These are phyloP conservation scores for Rhynchospora pubera DNA, from an alignment of 176 grass and related monocot species.

Conservation along the genomic window DNA sequence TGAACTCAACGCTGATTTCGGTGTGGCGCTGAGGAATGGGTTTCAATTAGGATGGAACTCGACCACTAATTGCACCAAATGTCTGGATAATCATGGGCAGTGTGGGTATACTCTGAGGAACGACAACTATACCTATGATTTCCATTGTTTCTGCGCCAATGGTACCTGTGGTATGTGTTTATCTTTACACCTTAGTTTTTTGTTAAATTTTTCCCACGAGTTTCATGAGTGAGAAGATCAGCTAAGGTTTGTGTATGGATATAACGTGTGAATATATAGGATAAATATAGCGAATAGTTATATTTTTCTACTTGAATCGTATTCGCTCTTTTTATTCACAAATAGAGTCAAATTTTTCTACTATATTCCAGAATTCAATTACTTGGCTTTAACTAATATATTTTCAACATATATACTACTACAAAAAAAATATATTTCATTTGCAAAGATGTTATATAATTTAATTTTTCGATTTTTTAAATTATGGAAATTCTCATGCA, in stretches of 20 bases:
- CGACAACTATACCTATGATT: not conserved
- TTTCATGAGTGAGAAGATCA: not conserved
- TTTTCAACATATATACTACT: no score
- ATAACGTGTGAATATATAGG: no score
- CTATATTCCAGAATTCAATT: no score
- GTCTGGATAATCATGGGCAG: not conserved
- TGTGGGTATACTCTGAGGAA: constrained; percentile 16
- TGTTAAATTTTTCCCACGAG: not conserved
- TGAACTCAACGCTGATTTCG: not conserved
- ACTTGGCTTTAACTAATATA: no score
- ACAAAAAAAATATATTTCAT: no score
- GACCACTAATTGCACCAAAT: not conserved
- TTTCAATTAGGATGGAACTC: constrained; percentile 16
- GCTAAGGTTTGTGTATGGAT: no score
- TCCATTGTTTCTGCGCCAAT: constrained; percentile 47
- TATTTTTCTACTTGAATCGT: no score
- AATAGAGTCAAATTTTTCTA: no score
- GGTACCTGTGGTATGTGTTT: constrained; percentile 15
- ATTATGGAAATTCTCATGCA: not conserved
- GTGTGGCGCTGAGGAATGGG: not conserved
- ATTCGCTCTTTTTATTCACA: no score
- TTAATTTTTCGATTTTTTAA: no score
- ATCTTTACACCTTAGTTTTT: not conserved
- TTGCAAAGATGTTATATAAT: no score
- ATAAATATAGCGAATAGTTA: no score